Conservation (phyloP, 768 basidiomycete genomes). For the Lactarius sanguifluus region DNA sequence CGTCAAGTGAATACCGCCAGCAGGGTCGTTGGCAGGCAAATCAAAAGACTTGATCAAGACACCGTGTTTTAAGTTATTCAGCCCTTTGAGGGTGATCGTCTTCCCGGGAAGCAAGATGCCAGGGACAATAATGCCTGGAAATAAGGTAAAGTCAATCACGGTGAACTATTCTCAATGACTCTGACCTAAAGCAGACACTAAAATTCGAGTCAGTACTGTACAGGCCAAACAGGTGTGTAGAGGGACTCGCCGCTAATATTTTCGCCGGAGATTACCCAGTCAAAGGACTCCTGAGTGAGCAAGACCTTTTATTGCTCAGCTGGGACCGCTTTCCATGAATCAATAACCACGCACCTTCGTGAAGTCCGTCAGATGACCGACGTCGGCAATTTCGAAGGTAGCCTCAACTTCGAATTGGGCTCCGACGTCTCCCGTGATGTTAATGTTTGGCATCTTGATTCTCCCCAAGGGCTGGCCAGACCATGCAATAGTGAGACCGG, state of each 20-base stretch:
- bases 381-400: constrained; percentile 57
- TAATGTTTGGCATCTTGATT: constrained; percentile 59
- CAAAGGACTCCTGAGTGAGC: constrained; percentile 63
- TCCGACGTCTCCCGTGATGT: constrained; percentile 63
- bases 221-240: background rate
- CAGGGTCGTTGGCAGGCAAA: constrained; percentile 66
- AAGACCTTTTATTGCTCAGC: constrained; percentile 40
- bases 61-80: constrained; percentile 64
- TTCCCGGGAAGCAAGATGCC: constrained; percentile 57
- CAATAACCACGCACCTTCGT: constrained; percentile 47
- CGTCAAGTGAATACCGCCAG: constrained; percentile 68
- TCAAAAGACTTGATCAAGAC: constrained; percentile 68
- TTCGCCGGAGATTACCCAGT: constrained; percentile 66
- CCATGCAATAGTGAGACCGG: constrained; percentile 64
- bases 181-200: constrained; percentile 59
- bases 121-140: constrained; percentile 54
- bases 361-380: constrained; percentile 58
- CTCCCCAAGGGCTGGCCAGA: constrained; percentile 54
- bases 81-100: constrained; percentile 62
- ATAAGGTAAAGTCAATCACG: constrained; percentile 3
- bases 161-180: background rate
- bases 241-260: constrained; percentile 54
- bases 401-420: constrained; percentile 54
- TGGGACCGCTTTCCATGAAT: background rate
- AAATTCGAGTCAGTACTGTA: background rate